Conservation (phyloP, 1,284 basidiomycete species). For the Microbotryum violaceum region DNA sequence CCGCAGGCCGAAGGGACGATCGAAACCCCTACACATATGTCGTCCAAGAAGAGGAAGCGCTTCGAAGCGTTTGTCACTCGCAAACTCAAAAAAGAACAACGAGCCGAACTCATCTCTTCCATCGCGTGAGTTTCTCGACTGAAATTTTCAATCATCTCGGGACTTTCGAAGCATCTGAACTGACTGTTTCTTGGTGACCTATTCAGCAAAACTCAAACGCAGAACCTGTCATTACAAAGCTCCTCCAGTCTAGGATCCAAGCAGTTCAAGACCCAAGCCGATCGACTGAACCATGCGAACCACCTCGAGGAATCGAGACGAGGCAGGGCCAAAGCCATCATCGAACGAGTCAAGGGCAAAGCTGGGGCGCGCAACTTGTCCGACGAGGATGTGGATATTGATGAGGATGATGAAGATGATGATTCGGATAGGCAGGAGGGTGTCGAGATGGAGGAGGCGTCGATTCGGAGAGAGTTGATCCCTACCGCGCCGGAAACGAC, state of each 20-base stretch:
- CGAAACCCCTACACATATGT: slow-evolving; percentile 44
- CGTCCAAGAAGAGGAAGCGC: slow-evolving; percentile 66
- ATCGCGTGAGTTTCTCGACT: slow-evolving; percentile 53
- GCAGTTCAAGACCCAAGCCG: slow-evolving; percentile 52
- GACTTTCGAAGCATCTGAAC: neutral
- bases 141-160: neutral
- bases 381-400: slow-evolving; percentile 4
- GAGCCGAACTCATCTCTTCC: slow-evolving; percentile 62
- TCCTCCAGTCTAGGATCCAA: slow-evolving; percentile 72
- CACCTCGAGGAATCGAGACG: slow-evolving; percentile 18
- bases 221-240: slow-evolving; percentile 58
- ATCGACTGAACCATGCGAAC: slow-evolving; percentile 45
- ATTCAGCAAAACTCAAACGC: slow-evolving; percentile 61
- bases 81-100: slow-evolving; percentile 76
- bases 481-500: slow-evolving; percentile 16
- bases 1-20: neutral
- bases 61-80: slow-evolving; percentile 81
- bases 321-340: slow-evolving; percentile 14
- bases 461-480: slow-evolving; percentile 17
- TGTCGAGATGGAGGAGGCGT: slow-evolving; percentile 1
- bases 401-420: slow-evolving; percentile 5
- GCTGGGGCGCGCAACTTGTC: slow-evolving; percentile 20
- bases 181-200: neutral
- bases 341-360: slow-evolving; percentile 18
- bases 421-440: neutral